These are phyloP conservation scores for Boletus huronensis DNA, from an alignment of 768 basidiomycete species.

Conservation along the genomic window DNA sequence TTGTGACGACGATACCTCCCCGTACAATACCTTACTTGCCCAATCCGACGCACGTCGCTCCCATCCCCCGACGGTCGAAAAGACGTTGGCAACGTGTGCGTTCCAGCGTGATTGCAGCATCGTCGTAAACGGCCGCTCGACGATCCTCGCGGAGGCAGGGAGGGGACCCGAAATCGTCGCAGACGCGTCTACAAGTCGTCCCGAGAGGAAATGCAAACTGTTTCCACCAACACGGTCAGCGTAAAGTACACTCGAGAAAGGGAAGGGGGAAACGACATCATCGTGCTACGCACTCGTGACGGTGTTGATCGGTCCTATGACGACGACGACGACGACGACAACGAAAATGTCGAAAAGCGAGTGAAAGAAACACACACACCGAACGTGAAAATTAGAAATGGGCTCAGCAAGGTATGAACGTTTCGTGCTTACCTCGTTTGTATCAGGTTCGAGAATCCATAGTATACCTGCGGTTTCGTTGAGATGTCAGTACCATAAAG, in stretches of 20 bases:
- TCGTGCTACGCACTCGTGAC: constrained; percentile 41
- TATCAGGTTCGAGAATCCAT: constrained; percentile 67
- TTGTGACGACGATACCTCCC: constrained; percentile 15
- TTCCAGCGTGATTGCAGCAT: constrained; percentile 60
- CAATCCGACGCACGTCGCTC: constrained; percentile 46
- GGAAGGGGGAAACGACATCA: not conserved
- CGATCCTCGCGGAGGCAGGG: constrained; percentile 52
- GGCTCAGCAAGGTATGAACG: not conserved
- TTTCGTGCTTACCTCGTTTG: constrained; percentile 42
- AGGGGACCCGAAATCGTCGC: constrained; percentile 47
- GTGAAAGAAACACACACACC: not conserved
- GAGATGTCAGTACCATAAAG: not conserved
- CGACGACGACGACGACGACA: too few relatives aligned
- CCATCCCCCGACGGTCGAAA: constrained; percentile 42
- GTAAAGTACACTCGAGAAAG: not conserved
- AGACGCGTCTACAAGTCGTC: constrained; percentile 50
- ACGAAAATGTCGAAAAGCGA: not conserved
- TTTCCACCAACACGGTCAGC: not conserved
- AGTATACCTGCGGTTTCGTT: constrained; percentile 50
- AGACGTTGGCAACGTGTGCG: constrained; percentile 46
- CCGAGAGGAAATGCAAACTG: constrained; percentile 49
- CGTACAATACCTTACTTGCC: constrained; percentile 47
- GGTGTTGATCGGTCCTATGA: constrained; percentile 51
- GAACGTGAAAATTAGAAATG: not conserved
- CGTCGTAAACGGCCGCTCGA: constrained; percentile 42